Evolutionary conservation across 2,329 filamentous ascomycete genomes (phyloP).

Genomic region (Polychaeton citri): DNA sequence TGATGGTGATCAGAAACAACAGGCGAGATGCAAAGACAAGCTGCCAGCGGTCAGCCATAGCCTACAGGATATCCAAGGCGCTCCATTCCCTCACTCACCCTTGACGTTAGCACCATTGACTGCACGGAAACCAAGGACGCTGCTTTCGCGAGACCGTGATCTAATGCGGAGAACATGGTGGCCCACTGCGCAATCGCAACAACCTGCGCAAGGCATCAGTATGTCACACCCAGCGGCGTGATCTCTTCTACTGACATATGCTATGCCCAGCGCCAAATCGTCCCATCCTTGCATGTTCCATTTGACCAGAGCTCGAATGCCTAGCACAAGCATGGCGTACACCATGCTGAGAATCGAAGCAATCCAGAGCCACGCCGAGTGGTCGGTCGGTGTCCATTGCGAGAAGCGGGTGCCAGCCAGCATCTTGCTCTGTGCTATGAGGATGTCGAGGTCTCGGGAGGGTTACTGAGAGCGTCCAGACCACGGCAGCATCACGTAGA

Average conservation of each 20-base stretch:
- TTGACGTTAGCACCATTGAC: too few species aligned
- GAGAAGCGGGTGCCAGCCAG: constrained; percentile 3
- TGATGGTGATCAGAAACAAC: constrained; percentile 8
- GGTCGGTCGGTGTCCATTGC: constrained; percentile 2
- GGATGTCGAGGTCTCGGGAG: too few species aligned
- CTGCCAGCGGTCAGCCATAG: constrained; percentile 2
- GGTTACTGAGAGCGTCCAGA: too few species aligned
- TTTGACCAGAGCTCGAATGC: constrained; percentile 7
- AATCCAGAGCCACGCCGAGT: constrained; percentile 10
- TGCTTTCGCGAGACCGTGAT: constrained; percentile 1
- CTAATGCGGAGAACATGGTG: constrained; percentile 1
- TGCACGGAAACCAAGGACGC: not conserved
- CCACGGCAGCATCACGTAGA: too few species aligned
- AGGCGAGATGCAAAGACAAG: constrained; percentile 10
- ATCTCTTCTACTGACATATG: constrained; percentile 2
- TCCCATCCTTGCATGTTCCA: constrained; percentile 7
- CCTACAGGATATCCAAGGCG: too few species aligned
- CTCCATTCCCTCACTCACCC: too few species aligned
- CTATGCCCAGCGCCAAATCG: constrained; percentile 6
- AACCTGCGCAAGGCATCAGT: not conserved
- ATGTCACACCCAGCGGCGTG: not conserved
- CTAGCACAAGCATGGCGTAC: constrained; percentile 8
- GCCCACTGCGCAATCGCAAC: constrained; percentile 1
- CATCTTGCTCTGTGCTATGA: too few species aligned
- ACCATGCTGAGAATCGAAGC: constrained; percentile 4